These are phyloP conservation scores for Lasiodiplodia citricola DNA, from an alignment of 2,329 filamentous ascomycete species.

Conservation along the genomic window DNA sequence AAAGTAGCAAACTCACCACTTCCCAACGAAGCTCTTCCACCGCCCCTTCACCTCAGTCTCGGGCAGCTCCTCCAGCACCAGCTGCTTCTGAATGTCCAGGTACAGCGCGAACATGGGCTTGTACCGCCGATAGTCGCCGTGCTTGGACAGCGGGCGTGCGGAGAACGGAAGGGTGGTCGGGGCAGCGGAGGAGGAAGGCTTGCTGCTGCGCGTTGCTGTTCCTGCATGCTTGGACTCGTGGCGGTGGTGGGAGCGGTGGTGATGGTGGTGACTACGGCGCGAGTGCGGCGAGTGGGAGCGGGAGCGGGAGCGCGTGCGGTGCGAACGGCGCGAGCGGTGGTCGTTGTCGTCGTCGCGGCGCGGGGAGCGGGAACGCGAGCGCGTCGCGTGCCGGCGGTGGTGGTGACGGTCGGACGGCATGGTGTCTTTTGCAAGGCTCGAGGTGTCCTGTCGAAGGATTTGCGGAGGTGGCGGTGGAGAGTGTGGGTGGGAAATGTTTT, in stretches of 20 bases:
- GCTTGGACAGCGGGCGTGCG: constrained; percentile 69
- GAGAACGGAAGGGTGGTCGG: constrained; percentile 63
- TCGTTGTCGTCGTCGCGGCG: constrained; percentile 38
- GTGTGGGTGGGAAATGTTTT: background rate
- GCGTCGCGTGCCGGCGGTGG: constrained; percentile 32
- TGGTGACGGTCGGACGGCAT: constrained; percentile 16
- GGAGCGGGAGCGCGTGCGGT: constrained; percentile 41
- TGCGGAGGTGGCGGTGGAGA: background rate
- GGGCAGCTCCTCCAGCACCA: constrained; percentile 70
- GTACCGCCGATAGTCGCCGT: constrained; percentile 66
- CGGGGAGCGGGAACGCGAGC: constrained; percentile 43
- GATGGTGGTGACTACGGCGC: constrained; percentile 24
- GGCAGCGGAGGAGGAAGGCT: background rate
- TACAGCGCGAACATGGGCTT: constrained; percentile 80
- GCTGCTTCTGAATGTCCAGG: constrained; percentile 83
- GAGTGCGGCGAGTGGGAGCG: constrained; percentile 31
- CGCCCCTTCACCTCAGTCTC: constrained; percentile 79
- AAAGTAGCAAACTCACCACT: constrained; percentile 67
- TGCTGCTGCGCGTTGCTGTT: background rate
- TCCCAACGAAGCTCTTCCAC: constrained; percentile 91
- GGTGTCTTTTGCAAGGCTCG: background rate
- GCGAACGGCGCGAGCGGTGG: constrained; percentile 44
- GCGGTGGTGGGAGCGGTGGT: background rate
- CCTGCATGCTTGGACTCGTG: background rate
- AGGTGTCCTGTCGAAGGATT: background rate